These are phyloP conservation scores for Puccinellia tenuiflora DNA, from an alignment of 176 grass and related monocot genomes.

Conservation along the genomic window DNA sequence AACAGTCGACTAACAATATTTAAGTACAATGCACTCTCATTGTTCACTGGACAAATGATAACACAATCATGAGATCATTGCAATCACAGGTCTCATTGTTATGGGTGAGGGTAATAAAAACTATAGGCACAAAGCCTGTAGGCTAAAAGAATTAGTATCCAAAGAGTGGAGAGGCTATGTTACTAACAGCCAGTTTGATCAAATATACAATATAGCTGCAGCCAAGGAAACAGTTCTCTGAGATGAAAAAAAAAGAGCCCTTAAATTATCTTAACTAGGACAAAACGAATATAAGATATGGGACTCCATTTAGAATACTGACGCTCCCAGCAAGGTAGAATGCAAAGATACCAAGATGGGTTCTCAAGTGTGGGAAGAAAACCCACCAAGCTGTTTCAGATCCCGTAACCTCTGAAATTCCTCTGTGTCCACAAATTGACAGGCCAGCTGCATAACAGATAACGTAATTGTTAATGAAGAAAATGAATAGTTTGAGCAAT, in stretches of 20 bases:
- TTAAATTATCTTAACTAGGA: background rate
- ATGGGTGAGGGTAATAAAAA: background rate
- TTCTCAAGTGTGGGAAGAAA: background rate
- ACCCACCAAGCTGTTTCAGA: constrained; percentile 87
- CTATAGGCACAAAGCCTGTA: background rate
- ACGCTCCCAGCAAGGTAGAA: background rate
- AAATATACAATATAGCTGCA: background rate
- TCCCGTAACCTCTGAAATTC: constrained; percentile 92
- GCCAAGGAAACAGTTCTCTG: background rate
- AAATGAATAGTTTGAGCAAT: background rate
- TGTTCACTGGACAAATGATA: background rate
- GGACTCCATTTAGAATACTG: background rate
- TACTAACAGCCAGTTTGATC: background rate
- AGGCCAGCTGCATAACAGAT: constrained; percentile 56
- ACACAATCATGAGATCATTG: background rate
- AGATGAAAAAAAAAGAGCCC: background rate
- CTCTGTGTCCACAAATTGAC: constrained; percentile 89
- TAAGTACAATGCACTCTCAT: background rate
- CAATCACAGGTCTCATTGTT: background rate
- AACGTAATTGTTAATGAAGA: background rate
- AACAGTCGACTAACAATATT: background rate
- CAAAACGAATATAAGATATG: background rate
- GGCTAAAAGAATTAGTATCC: background rate
- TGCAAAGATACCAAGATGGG: background rate
- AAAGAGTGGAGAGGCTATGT: background rate